Evolutionary conservation across 192 early-diverging fungal species (phyloP).

Genomic region (Mortierella antarctica): DNA sequence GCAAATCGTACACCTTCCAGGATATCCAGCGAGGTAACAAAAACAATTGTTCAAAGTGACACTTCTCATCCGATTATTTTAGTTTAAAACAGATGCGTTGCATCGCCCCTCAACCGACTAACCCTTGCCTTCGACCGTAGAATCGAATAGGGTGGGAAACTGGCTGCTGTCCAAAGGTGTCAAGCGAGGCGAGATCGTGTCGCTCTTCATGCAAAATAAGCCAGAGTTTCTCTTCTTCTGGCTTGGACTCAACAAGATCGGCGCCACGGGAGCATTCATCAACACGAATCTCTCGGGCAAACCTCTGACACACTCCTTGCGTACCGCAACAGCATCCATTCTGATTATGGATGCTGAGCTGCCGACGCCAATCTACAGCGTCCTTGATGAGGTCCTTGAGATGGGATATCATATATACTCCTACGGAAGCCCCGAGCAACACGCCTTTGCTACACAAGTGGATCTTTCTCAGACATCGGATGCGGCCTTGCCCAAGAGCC

Average conservation of each 20-base stretch:
- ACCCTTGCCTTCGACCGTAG: slow-evolving; percentile 10
- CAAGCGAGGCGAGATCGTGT: slow-evolving; percentile 62
- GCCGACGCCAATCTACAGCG: slow-evolving; percentile 22
- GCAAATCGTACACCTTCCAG: slow-evolving; percentile 58
- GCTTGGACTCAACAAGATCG: slow-evolving; percentile 72
- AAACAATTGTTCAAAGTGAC: background rate
- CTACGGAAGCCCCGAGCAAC: slow-evolving; percentile 18
- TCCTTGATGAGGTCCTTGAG: slow-evolving; percentile 31
- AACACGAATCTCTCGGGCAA: slow-evolving; percentile 68
- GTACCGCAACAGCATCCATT: slow-evolving; percentile 45
- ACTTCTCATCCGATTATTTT: background rate
- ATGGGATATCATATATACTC: slow-evolving; percentile 39
- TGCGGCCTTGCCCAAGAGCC: slow-evolving; percentile 32
- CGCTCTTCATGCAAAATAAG: slow-evolving; percentile 70
- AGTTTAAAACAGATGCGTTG: background rate
- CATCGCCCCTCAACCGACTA: background rate
- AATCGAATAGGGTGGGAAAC: slow-evolving; percentile 45
- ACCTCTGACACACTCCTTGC: slow-evolving; percentile 57
- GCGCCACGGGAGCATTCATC: slow-evolving; percentile 67
- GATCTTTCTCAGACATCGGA: slow-evolving; percentile 27
- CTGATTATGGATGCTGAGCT: slow-evolving; percentile 50
- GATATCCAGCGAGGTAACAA: slow-evolving; percentile 59
- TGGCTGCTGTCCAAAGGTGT: slow-evolving; percentile 49
- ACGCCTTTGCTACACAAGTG: slow-evolving; percentile 54
- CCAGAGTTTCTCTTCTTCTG: slow-evolving; percentile 67